Conservation (phyloP, 192 early-diverging fungal species). For the Endogone sp. region DNA sequence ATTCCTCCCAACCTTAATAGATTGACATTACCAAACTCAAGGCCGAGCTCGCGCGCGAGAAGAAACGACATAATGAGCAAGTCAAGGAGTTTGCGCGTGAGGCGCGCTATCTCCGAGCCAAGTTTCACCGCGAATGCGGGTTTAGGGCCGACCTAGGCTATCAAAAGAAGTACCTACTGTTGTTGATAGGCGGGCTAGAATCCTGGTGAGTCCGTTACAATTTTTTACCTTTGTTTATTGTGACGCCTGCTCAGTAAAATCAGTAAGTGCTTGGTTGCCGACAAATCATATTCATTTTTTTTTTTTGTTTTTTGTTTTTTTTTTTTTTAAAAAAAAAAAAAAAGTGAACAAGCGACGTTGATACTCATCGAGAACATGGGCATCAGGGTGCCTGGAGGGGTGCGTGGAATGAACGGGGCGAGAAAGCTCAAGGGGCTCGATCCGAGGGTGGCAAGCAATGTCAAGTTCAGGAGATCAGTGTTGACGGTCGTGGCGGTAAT, state of each 20-base stretch:
- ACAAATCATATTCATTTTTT: too few relatives aligned
- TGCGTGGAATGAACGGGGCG: not conserved
- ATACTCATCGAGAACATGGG: not conserved
- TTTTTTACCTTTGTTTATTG: too few relatives aligned
- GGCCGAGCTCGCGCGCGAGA: not conserved
- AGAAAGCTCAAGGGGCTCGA: not conserved
- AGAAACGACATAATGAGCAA: conserved; percentile 1
- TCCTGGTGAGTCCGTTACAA: not conserved
- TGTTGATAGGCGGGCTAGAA: conserved; percentile 12
- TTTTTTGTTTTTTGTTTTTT: too few relatives aligned
- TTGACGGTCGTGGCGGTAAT: not conserved
- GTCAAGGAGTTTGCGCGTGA: conserved; percentile 1
- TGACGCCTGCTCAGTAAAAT: too few relatives aligned
- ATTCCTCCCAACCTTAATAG: not conserved
- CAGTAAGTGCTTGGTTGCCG: too few relatives aligned
- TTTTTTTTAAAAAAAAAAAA: too few relatives aligned
- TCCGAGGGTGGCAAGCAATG: not conserved
- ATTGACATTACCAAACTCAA: not conserved
- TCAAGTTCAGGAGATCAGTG: not conserved
- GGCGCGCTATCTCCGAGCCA: conserved; percentile 3
- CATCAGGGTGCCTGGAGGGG: not conserved
- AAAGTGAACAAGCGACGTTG: not conserved
- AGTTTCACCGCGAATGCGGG: conserved; percentile 12
- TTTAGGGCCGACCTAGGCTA: conserved; percentile 18
- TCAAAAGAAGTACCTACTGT: conserved; percentile 20